phyloP scores from a whole-genome alignment of 768 basidiomycete genomes.

The Suillus plorans region DNA sequence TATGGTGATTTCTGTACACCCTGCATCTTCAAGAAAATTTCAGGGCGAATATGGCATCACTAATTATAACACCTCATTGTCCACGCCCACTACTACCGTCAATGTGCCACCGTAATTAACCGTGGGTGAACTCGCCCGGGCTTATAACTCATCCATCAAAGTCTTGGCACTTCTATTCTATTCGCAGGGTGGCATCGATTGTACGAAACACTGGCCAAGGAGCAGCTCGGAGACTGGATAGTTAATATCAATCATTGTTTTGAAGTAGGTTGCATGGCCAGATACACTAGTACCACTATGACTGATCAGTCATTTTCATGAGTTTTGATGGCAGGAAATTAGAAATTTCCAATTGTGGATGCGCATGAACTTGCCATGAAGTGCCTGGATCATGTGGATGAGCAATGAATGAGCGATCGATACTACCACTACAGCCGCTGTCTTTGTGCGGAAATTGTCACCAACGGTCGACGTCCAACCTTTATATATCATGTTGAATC shows the following conservation, averaged over 20 bases:
- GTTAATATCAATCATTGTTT: not conserved
- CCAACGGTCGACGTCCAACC: not conserved
- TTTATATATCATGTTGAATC: not conserved
- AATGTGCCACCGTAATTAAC: too few species aligned
- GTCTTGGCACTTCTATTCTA: not conserved
- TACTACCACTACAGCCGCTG: not conserved
- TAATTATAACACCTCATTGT: not conserved
- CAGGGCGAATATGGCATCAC: not conserved
- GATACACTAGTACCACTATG: not conserved
- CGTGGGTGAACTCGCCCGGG: too few species aligned
- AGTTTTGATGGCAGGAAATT: not conserved
- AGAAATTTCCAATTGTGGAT: not conserved
- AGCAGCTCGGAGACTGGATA: not conserved
- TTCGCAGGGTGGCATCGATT: not conserved
- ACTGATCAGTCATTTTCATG: not conserved
- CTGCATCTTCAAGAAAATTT: not conserved
- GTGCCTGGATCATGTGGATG: too few species aligned
- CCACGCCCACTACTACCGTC: too few species aligned
- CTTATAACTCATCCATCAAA: not conserved
- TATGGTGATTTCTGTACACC: not conserved
- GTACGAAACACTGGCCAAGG: not conserved
- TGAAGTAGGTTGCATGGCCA: not conserved
- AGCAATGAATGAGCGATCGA: not conserved
- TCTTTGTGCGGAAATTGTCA: too few species aligned
- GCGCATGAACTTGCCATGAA: not conserved